phyloP scores from a whole-genome alignment of 495 filamentous ascomycete genomes.

The Aspergillus conjunctus region DNA sequence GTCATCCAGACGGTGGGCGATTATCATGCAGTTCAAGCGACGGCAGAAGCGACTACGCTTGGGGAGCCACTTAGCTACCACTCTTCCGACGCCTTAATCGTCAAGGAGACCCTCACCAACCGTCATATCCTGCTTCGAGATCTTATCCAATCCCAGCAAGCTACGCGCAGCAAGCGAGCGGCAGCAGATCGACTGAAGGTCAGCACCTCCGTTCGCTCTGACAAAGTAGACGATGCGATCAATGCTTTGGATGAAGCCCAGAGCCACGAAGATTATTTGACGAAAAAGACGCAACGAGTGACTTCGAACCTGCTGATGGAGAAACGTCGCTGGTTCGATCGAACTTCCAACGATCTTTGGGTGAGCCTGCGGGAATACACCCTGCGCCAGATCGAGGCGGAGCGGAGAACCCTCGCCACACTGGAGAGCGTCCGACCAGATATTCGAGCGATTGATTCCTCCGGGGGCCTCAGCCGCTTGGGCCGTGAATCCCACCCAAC shows the following conservation, averaged over 20 bases:
- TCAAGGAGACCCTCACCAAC: constrained; percentile 98
- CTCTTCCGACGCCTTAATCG: constrained; percentile 93
- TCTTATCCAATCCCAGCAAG: constrained; percentile 81
- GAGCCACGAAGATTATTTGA: constrained; percentile 73
- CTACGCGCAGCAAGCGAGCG: constrained; percentile 72
- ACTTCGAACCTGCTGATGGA: constrained; percentile 87
- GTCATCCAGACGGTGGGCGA: constrained; percentile 91
- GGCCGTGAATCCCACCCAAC: constrained; percentile 86
- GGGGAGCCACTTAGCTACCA: constrained; percentile 95
- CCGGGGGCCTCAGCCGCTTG: constrained; percentile 83
- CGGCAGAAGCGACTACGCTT: constrained; percentile 92
- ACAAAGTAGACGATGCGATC: constrained; percentile 97
- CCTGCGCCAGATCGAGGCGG: constrained; percentile 91
- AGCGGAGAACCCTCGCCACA: constrained; percentile 87
- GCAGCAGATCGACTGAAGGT: constrained; percentile 88
- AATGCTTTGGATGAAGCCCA: constrained; percentile 83
- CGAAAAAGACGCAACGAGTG: constrained; percentile 80
- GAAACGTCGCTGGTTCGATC: constrained; percentile 86
- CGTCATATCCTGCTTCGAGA: constrained; percentile 98
- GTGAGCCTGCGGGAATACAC: constrained; percentile 87
- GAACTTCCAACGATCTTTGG: constrained; percentile 79
- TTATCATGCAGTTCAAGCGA: constrained; percentile 95
- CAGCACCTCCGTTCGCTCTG: constrained; percentile 76
- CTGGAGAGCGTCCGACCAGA: constrained; percentile 91
- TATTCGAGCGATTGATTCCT: constrained; percentile 87